Evolutionary conservation across 306 rosid genomes (phyloP).

Genomic region (Gillenia trifoliata): DNA sequence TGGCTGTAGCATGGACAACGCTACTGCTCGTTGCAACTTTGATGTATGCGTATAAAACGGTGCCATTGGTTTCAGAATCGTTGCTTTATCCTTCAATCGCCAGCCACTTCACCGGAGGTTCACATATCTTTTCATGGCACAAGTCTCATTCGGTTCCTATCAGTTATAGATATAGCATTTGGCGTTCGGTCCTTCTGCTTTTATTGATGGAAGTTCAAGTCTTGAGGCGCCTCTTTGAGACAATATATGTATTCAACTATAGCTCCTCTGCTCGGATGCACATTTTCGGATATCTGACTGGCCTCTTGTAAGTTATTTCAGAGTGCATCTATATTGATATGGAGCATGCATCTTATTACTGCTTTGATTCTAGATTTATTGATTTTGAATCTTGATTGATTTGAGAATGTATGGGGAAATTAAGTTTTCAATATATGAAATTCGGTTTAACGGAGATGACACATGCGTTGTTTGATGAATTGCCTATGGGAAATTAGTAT

Average conservation of each 20-base stretch:
- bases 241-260: slow-evolving; percentile 58
- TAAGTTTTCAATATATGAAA: no score
- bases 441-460: no score
- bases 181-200: slow-evolving; percentile 75
- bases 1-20: slow-evolving; percentile 75
- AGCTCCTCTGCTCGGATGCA: slow-evolving; percentile 87
- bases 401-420: no score
- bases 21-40: slow-evolving; percentile 63
- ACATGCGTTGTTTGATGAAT: no score
- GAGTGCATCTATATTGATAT: no score
- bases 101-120: slow-evolving; percentile 65
- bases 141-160: slow-evolving; percentile 28
- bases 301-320: slow-evolving; percentile 75
- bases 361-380: no score
- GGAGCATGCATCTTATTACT: slow-evolving; percentile 9
- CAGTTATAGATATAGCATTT: slow-evolving; percentile 29
- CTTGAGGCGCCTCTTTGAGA: slow-evolving; percentile 62
- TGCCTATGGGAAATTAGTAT: no score
- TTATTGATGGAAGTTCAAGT: slow-evolving; percentile 78
- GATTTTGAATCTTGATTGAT: no score
- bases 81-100: slow-evolving; percentile 45
- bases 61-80: slow-evolving; percentile 44
- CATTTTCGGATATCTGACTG: slow-evolving; percentile 71
- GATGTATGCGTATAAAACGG: slow-evolving; percentile 52
- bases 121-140: slow-evolving; percentile 33